phyloP scores from a whole-genome alignment of 352 stramenopile species.

The Phytophthora megakarya region DNA sequence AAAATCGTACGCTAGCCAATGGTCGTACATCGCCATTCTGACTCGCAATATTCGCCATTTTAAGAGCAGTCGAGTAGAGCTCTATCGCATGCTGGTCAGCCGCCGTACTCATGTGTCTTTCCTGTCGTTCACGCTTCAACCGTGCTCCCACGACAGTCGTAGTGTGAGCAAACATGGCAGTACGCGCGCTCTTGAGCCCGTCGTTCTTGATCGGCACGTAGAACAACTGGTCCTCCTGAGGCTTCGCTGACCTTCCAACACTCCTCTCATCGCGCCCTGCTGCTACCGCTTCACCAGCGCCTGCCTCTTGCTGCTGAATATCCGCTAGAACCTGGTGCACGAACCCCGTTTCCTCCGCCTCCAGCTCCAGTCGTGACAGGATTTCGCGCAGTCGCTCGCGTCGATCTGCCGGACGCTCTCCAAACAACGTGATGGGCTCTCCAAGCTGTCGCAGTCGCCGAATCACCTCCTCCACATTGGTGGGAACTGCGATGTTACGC shows the following conservation, averaged over 20 bases:
- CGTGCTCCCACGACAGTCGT: slow-evolving; percentile 56
- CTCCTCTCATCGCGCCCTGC: slow-evolving; percentile 6
- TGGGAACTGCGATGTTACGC: slow-evolving; percentile 93
- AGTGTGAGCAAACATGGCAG: slow-evolving; percentile 84
- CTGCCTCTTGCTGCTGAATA: slow-evolving; percentile 48
- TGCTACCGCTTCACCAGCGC: slow-evolving; percentile 4
- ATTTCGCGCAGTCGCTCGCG: slow-evolving; percentile 93
- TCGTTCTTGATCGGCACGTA: slow-evolving; percentile 82
- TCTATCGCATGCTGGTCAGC: slow-evolving; percentile 68
- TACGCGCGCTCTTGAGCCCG: slow-evolving; percentile 84
- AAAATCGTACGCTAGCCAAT: slow-evolving; percentile 78
- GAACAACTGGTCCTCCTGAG: slow-evolving; percentile 75
- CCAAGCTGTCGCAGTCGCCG: slow-evolving; percentile 88
- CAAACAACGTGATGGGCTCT: slow-evolving; percentile 95
- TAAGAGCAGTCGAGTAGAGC: slow-evolving; percentile 77
- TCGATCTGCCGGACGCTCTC: slow-evolving; percentile 94
- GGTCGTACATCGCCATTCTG: slow-evolving; percentile 95
- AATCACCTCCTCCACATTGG: slow-evolving; percentile 91
- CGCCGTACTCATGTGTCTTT: slow-evolving; percentile 32
- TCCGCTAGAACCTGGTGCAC: slow-evolving; percentile 63
- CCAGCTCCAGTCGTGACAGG: slow-evolving; percentile 80
- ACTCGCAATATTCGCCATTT: slow-evolving; percentile 90
- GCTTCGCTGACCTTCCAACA: slow-evolving; percentile 23
- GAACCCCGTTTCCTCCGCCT: slow-evolving; percentile 67
- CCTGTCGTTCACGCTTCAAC: slow-evolving; percentile 60